phyloP scores from a whole-genome alignment of 2,329 filamentous ascomycete genomes.

The Tricladium varicosporioides region DNA sequence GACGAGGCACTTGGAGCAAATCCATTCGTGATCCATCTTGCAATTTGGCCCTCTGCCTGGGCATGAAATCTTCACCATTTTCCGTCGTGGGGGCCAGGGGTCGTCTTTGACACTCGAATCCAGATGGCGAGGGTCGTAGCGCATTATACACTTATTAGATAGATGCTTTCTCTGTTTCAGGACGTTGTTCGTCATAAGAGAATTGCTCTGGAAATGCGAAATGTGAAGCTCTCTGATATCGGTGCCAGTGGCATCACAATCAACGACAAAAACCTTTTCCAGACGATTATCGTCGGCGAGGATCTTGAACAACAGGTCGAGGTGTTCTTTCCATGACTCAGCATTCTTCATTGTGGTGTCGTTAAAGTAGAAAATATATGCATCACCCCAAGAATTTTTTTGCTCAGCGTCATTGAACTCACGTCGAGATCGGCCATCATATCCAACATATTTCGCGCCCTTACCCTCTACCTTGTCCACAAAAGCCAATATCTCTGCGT shows the following conservation, averaged over 20 bases:
- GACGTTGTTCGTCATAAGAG: slow-evolving; percentile 19
- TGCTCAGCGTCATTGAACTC: neutral
- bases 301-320: slow-evolving; percentile 21
- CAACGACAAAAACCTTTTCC: slow-evolving; percentile 16
- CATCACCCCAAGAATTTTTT: slow-evolving; percentile 6
- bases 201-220: slow-evolving; percentile 15
- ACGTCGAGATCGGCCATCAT: slow-evolving; percentile 5
- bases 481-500: slow-evolving; percentile 26
- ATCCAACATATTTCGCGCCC: slow-evolving; percentile 28
- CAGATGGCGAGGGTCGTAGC: slow-evolving; percentile 14
- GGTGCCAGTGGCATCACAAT: slow-evolving; percentile 22
- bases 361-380: slow-evolving; percentile 29
- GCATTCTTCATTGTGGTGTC: slow-evolving; percentile 12
- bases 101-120: slow-evolving; percentile 13
- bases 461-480: slow-evolving; percentile 19
- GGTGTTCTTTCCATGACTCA: slow-evolving; percentile 22
- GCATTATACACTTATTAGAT: slow-evolving; percentile 24
- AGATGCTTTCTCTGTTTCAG: slow-evolving; percentile 22
- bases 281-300: slow-evolving; percentile 12
- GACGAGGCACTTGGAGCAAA: slow-evolving; percentile 29
- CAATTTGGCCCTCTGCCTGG: slow-evolving; percentile 29
- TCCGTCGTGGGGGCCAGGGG: slow-evolving; percentile 28
- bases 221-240: slow-evolving; percentile 21
- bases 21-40: slow-evolving; percentile 19
- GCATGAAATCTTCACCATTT: slow-evolving; percentile 35